Percentiles rank a stretch among this genome's conserved stretches.
Evolutionary conservation across 495 filamentous ascomycete genomes (phyloP).

Genomic region (Jackrogersella multiformis): DNA sequence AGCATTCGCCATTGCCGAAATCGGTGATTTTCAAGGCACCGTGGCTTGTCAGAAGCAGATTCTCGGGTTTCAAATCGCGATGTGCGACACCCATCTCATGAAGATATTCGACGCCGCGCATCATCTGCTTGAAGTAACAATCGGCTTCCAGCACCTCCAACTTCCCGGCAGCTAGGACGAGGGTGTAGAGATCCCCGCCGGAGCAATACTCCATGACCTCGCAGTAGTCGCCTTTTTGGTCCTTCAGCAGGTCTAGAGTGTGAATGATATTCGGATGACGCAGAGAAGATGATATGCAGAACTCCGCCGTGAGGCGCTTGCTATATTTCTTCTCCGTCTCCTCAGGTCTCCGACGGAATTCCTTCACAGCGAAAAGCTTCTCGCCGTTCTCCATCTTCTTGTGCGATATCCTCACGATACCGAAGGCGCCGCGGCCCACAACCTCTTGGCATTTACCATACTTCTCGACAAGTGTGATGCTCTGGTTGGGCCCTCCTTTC

Average conservation of each 20-base stretch:
- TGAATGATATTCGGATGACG: slow-evolving; percentile 99
- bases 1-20: slow-evolving; percentile 99
- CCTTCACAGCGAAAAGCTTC: slow-evolving; percentile 97
- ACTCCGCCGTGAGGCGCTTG: slow-evolving; percentile 97
- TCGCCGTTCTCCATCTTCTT: slow-evolving; percentile 91
- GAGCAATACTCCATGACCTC: slow-evolving; percentile 99
- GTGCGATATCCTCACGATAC: slow-evolving; percentile 98
- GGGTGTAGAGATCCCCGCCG: slow-evolving; percentile 94
- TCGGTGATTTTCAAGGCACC: slow-evolving; percentile 98
- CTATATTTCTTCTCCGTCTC: slow-evolving; percentile 97
- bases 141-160: slow-evolving; percentile 94
- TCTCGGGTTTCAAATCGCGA: slow-evolving; percentile 97
- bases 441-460: slow-evolving; percentile 99
- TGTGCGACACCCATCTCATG: slow-evolving; percentile 99
- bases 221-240: slow-evolving; percentile 97
- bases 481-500: slow-evolving; percentile 77
- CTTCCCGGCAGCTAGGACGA: slow-evolving; percentile 91
- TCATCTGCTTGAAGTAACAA: slow-evolving; percentile 99
- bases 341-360: slow-evolving; percentile 92
- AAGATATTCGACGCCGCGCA: slow-evolving; percentile 99
- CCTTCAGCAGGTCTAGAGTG: slow-evolving; percentile 92
- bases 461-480: slow-evolving; percentile 89
- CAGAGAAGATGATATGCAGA: slow-evolving; percentile 97
- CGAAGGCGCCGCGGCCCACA: slow-evolving; percentile 96
- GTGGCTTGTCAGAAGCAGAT: slow-evolving; percentile 90